Conservation (phyloP, 148 eudicot genomes). For the Oxyria digyna region DNA sequence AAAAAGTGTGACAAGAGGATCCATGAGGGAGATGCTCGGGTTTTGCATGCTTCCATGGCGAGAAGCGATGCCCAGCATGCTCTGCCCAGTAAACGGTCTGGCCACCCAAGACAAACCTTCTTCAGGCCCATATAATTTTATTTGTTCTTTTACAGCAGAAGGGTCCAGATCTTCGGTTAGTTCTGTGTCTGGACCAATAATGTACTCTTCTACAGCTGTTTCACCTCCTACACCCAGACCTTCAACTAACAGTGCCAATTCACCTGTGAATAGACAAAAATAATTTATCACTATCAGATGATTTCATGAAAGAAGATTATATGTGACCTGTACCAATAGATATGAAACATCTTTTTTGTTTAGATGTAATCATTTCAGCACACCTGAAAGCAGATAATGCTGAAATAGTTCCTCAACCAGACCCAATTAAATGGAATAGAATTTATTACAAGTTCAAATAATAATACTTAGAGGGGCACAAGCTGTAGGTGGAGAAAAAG, state of each 20-base stretch:
- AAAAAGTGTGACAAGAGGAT: conserved; percentile 49
- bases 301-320: background rate
- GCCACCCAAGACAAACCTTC: conserved; percentile 50
- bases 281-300: background rate
- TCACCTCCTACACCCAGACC: conserved; percentile 47
- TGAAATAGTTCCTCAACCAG: background rate
- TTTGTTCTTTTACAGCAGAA: conserved; percentile 22
- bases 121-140: conserved; percentile 41
- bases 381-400: background rate
- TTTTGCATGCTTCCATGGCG: conserved; percentile 17
- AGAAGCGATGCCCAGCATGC: conserved; percentile 42
- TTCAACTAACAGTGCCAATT: conserved; percentile 55
- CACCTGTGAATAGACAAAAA: conserved; percentile 30
- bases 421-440: background rate
- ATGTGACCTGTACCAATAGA: background rate
- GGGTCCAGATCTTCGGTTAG: conserved; percentile 25
- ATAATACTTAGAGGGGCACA: background rate
- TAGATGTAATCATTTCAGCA: background rate
- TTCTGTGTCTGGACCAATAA: conserved; percentile 35
- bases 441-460: background rate
- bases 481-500: background rate
- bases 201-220: conserved; percentile 40
- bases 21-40: conserved; percentile 29
- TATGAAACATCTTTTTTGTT: background rate
- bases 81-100: conserved; percentile 43